These are phyloP conservation scores for Serendipita indica DNA, from an alignment of 768 basidiomycete genomes.

Conservation along the genomic window DNA sequence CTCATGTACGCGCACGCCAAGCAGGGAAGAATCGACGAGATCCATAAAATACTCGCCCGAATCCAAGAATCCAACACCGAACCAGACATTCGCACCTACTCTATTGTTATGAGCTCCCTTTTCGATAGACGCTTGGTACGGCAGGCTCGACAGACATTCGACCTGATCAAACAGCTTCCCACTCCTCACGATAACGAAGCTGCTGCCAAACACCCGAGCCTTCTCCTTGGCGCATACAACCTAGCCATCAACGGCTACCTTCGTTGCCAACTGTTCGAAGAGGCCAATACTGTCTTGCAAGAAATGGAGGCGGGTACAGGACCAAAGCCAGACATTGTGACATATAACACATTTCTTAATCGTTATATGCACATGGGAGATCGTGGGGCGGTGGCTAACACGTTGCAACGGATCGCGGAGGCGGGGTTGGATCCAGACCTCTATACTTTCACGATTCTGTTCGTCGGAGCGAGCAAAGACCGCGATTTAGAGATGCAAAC, in stretches of 20 bases:
- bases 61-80: slow-evolving; percentile 43
- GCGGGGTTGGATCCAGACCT: slow-evolving; percentile 54
- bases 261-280: slow-evolving; percentile 19
- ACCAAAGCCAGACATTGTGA: slow-evolving; percentile 52
- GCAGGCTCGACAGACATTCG: slow-evolving; percentile 39
- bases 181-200: slow-evolving; percentile 18
- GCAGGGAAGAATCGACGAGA: slow-evolving; percentile 35
- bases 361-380: slow-evolving; percentile 50
- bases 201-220: slow-evolving; percentile 19
- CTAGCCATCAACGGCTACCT: slow-evolving; percentile 61
- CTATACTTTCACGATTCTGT: slow-evolving; percentile 74
- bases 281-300: slow-evolving; percentile 28
- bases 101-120: slow-evolving; percentile 50
- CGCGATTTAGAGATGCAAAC: slow-evolving; percentile 51
- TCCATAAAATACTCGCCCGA: slow-evolving; percentile 44
- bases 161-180: slow-evolving; percentile 29
- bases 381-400: slow-evolving; percentile 40
- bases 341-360: slow-evolving; percentile 68
- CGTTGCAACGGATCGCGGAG: slow-evolving; percentile 43
- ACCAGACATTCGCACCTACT: slow-evolving; percentile 51
- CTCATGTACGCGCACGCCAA: slow-evolving; percentile 49
- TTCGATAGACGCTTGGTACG: slow-evolving; percentile 36
- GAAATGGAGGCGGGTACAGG: slow-evolving; percentile 29
- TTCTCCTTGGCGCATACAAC: slow-evolving; percentile 40
- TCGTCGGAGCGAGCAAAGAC: slow-evolving; percentile 58